Base-by-base conservation (phyloP, 225 moss, liverwort and hornwort species). In the Polytrichum formosum region DNA sequence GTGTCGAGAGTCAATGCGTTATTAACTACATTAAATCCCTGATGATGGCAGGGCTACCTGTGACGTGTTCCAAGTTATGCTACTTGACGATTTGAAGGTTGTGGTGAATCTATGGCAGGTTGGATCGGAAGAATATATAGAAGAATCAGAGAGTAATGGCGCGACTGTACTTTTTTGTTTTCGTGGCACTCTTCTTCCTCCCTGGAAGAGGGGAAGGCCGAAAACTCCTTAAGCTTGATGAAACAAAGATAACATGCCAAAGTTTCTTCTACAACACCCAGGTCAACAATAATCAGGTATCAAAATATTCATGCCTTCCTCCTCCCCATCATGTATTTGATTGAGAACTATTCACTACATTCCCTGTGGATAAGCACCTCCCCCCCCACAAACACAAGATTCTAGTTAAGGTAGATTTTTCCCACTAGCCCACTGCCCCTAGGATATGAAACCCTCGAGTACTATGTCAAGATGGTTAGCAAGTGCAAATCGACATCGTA, bases 201-300 rank as follows among this genome's bases (percentile, higher is more conserved):
- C 70, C 67, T 21, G 35, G 46, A 64, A 7, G 33, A n/a, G 77
- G 59, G 23, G 74, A 77, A 19, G 53, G 77, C 70, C 61, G 61
- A 65, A 4, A 4, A 18, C 31, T 6, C 67, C 62, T 62, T 27
- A 28, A 54, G 10, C 37, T 16, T 3, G 4, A 2, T 9, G 28
- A 37, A 0, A 18, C 18, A 23, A 53, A 30, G 6, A n/a, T 19
- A 27, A 33, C 71, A 20, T 81, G 77, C 35, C 71, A 53, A 33
- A 77, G 70, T 22, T 81, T 77, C 77, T 81, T 81, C 64, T 77
- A 60, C 67, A 81, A 81, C 71, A 77, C 53, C 60, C 77, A 81
- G 74, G 77, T 77, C 8, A 81, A 81, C 77, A 81, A 77, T 29
- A 20, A 71, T 4, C 81, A 74, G 74, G 59, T 63, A 6, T 19